Evolutionary conservation across 2,329 filamentous ascomycete species (phyloP), one percentile per base, ranked within the genome.

Genomic region (Ophiostoma fasciatum): DNA sequence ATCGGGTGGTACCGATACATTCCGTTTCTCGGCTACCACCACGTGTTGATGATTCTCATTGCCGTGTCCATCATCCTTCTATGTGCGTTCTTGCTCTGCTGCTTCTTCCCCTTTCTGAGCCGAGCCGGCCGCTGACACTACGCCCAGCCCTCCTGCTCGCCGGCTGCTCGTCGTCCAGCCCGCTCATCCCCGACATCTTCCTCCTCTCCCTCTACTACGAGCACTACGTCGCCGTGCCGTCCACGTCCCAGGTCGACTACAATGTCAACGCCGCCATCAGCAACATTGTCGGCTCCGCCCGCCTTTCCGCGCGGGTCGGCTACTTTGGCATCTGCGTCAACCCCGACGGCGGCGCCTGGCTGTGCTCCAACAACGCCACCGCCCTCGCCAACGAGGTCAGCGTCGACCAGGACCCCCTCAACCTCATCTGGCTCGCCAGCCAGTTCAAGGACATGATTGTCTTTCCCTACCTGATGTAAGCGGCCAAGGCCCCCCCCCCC

Each of bases 371-470:
- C 67, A 98, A 98, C 58, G 90, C 90, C 15, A 94, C 88, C 3
- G 78, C 85, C 3, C 69, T 98, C 32, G 88, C 90, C 26, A 81
- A 90, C 56, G 79, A 94, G 59, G 73, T 96, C 29, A 78, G 73
- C 15, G 74, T 93, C 28, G 85, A 94, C 52, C 82, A 94, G 58
- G 90, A 98, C 61, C 90, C 90, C 27, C 66, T 98, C 52, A 98
- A 98, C 58, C 64, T 98, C 51, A 87, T 98, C 50, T 98, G 88
- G 90, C 74, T 98, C 37, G 88, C 90, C 18, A 78, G 80, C 48
- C 93, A 93, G 46, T 98, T 98, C 64, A 96, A 96, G 59, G 85
- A 96, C 58, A 88, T 87, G 61, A 90, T 98, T 55, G 88, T 98
- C 30, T 98, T 98, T 55, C 90, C 90, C 9, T 98, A 96, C 53